Conservation (phyloP, 2,329 filamentous ascomycete genomes). For the Cladorrhinum sp. region DNA sequence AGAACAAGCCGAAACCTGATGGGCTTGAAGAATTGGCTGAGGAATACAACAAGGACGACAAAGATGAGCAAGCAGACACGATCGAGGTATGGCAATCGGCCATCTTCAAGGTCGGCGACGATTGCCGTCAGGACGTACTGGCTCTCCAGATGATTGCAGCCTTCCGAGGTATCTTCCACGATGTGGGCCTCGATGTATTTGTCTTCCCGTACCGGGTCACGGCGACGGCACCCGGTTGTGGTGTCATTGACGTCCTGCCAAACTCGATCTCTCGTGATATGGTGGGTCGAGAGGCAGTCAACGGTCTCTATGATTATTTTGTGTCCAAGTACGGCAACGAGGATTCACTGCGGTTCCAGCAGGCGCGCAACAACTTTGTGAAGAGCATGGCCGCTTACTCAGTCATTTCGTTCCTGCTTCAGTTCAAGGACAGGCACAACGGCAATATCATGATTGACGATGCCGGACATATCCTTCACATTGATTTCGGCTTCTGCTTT, state of each 20-base stretch:
- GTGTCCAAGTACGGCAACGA: constrained; percentile 96
- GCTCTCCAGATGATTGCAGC: constrained; percentile 97
- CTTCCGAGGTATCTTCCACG: constrained; percentile 95
- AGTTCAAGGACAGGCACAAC: constrained; percentile 99
- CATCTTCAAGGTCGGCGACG: constrained; percentile 99
- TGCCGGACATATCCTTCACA: constrained; percentile 93
- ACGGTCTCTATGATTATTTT: constrained; percentile 98
- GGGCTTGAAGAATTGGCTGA: constrained; percentile 52
- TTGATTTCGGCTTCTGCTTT: constrained; percentile 99
- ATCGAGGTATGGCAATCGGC: constrained; percentile 98
- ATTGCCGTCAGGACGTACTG: constrained; percentile 94
- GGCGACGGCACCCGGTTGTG: constrained; percentile 93
- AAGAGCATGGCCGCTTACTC: constrained; percentile 99
- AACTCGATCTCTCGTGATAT: constrained; percentile 98
- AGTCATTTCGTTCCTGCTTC: constrained; percentile 91
- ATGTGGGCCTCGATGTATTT: constrained; percentile 90
- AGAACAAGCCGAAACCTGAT: constrained; percentile 58
- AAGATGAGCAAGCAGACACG: constrained; percentile 47
- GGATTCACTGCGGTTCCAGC: constrained; percentile 90
- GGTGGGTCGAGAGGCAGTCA: constrained; percentile 96
- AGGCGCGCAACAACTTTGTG: constrained; percentile 94
- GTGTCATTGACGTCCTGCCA: constrained; percentile 95
- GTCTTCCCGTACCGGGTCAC: constrained; percentile 97
- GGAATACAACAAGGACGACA: constrained; percentile 41
- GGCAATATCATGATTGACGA: constrained; percentile 99